Evolutionary conservation across 495 filamentous ascomycete genomes (phyloP).

Genomic region (Aspergillus cavernicola): DNA sequence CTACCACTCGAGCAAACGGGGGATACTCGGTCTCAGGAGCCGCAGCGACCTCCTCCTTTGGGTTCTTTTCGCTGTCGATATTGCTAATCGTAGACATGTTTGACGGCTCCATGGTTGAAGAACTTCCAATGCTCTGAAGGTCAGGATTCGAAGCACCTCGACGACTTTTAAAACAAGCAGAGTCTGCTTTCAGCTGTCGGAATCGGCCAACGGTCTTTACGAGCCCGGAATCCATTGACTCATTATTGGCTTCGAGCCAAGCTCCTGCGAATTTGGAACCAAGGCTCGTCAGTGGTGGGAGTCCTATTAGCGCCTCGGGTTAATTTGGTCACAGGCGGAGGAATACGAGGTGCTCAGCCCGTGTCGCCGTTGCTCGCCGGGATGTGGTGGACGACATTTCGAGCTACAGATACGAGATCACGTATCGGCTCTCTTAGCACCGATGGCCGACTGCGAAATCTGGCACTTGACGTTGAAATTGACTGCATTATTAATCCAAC

Average conservation of each 20-base stretch:
- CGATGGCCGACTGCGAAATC: too few species aligned
- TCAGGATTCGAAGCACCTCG: neutral
- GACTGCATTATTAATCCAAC: slow-evolving; percentile 1
- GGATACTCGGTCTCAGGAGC: slow-evolving; percentile 1
- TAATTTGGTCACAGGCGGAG: neutral
- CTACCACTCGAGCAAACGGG: neutral
- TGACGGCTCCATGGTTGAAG: neutral
- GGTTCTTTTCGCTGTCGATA: slow-evolving; percentile 4
- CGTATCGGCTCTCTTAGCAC: too few species aligned
- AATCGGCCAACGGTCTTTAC: neutral
- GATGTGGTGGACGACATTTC: neutral
- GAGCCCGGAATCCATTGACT: neutral
- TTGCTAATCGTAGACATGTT: neutral
- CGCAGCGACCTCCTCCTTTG: neutral
- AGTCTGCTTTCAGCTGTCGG: neutral
- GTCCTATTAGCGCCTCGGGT: too few species aligned
- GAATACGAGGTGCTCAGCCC: neutral
- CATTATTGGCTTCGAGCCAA: neutral
- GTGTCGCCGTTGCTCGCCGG: neutral
- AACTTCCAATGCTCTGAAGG: too few species aligned
- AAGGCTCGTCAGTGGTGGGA: too few species aligned
- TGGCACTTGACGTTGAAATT: neutral
- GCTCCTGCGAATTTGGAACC: too few species aligned
- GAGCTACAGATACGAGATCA: neutral
- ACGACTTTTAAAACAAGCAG: too few species aligned